A percentile compares a stretch with the other conserved stretches of the same genome.
phyloP scores from a whole-genome alignment of 768 basidiomycete genomes.

The Rhizopogon sp. region DNA sequence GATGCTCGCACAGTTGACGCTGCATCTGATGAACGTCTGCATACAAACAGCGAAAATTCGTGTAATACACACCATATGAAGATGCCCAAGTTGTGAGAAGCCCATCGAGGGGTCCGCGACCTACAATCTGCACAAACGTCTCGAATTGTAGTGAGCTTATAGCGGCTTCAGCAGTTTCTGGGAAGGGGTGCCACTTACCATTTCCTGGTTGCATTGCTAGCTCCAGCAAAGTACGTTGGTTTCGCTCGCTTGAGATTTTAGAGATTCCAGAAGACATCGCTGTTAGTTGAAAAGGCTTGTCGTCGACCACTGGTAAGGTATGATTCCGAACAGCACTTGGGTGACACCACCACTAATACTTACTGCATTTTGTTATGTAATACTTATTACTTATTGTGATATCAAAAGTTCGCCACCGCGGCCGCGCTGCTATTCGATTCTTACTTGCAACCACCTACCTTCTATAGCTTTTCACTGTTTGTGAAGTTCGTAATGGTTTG shows the following conservation, averaged over 20 bases:
- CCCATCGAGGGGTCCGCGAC: constrained; percentile 83
- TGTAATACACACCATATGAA: constrained; percentile 66
- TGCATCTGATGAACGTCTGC: constrained; percentile 24
- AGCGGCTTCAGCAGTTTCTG: constrained; percentile 1
- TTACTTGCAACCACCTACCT: not conserved
- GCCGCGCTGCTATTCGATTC: no score
- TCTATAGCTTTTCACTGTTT: no score
- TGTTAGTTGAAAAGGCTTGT: not conserved
- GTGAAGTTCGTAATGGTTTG: not conserved
- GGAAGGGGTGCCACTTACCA: constrained; percentile 37
- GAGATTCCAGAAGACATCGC: constrained; percentile 32
- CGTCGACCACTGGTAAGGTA: no score
- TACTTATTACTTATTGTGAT: not conserved
- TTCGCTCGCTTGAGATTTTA: constrained; percentile 62
- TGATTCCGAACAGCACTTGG: not conserved
- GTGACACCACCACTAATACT: not conserved
- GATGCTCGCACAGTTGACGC: constrained; percentile 83
- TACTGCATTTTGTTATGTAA: not conserved
- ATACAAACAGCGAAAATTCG: not conserved
- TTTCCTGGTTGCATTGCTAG: constrained; percentile 74
- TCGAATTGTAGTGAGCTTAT: constrained; percentile 26
- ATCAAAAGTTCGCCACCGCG: no score
- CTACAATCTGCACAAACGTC: constrained; percentile 93
- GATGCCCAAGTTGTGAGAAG: constrained; percentile 82
- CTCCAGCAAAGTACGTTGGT: constrained; percentile 62